Base-by-base conservation (phyloP, 1,139 yeast genomes). In the Ogataea hybrid region DNA sequence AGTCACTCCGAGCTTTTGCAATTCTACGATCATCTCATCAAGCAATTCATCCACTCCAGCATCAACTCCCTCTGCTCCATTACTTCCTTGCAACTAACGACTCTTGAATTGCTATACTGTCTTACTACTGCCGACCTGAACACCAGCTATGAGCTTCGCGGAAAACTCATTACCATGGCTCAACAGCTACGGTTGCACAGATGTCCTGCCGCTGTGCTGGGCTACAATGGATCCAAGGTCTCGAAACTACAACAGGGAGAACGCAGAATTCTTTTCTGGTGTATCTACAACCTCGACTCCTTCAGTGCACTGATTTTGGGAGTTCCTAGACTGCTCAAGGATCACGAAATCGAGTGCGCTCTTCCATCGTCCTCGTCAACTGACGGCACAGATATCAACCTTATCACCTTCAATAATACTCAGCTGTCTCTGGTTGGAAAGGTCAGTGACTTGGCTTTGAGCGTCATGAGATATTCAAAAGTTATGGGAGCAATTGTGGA, bases 151-250 rank as follows among this genome's bases (percentile, higher is more conserved):
- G 84, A 82, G 45, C 69, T 84, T 34, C 71, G 96, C 48, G 90
- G 92, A 33, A 70, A 83, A 53, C 81, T 84, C 6, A 79, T 84
- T 5, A 81, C 89, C 21, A 84, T 86, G 90, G 84, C 92, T 2
- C 95, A 86, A 56, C 94, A 89, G 53, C 67, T 89, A 42, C 77
- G 96, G 53, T 69, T 89, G 39, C 95, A 88, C 59, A 73, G 95
- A 51, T 84, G 95, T 63, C 96, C 95, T 11, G 84, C 90, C 11
- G 90, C 94, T 0, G 90, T 88, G 5, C 64, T 84, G 40, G 75
- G 77, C 3, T 70, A 70, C 12, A 71, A 68, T 37, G 81, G 83
- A 6, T 75, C 79, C 7, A 75, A 75, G 39, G 78, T 79, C 33
- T 71, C 78, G 4, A 70, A 72, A 45, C 65, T 78, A 25, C 89